Evolutionary conservation across 768 basidiomycete species (phyloP).

Genomic region (Ephemerocybe angulata): DNA sequence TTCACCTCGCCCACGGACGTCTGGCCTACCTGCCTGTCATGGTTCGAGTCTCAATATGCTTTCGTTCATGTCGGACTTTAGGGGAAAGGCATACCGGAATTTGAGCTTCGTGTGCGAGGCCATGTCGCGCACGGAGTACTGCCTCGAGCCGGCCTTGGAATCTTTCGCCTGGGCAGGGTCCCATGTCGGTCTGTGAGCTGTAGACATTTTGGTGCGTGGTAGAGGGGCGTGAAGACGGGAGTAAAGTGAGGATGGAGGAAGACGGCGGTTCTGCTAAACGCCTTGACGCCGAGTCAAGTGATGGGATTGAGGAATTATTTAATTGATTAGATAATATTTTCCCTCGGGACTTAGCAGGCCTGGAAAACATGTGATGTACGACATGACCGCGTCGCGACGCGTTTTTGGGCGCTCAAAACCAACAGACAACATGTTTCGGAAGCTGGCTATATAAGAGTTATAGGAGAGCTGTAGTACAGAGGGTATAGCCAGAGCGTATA

Average conservation of each 20-base stretch:
- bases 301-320: constrained; percentile 1
- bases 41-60: neutral
- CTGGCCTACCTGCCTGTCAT: constrained; percentile 79
- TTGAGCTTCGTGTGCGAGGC: constrained; percentile 96
- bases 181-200: constrained; percentile 95
- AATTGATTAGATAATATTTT: neutral
- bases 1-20: constrained; percentile 74
- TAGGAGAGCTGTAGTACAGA: neutral
- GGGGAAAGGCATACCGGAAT: constrained; percentile 61
- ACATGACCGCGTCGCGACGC: constrained; percentile 7
- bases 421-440: neutral
- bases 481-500: neutral
- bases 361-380: neutral
- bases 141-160: constrained; percentile 87
- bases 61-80: neutral
- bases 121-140: constrained; percentile 91
- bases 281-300: too few species aligned
- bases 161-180: constrained; percentile 93
- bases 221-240: neutral
- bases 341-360: neutral
- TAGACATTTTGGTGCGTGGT: constrained; percentile 56
- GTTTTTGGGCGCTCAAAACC: neutral
- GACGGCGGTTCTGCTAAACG: constrained; percentile 2
- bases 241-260: neutral
- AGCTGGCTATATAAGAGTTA: neutral